Base-by-base conservation (phyloP, 805 yeast genomes). In the Ogataea chonburiensis region DNA sequence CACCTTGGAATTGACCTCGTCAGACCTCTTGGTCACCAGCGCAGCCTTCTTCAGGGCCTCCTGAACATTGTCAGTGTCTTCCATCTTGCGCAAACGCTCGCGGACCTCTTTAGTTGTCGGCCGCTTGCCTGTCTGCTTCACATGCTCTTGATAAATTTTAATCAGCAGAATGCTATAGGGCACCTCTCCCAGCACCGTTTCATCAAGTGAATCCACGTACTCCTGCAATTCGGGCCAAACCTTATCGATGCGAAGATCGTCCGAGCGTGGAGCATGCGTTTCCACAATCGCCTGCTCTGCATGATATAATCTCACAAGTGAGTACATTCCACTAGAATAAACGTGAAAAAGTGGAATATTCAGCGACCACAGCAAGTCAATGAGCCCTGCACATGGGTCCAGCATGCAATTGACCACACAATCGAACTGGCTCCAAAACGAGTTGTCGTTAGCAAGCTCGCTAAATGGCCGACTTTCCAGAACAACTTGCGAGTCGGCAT, bases 191-290 rank as follows among this genome's bases (percentile, higher is more conserved):
- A 81, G 40, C 0, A 43, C 19, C 1, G 65, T 64, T 9, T 83
- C 45, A 37, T 79, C 76, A 29, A 79, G 63, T 1, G 73, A 56
- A 31, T 76, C 73, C 11, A 73, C 67, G 46, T 68, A 77, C 0
- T 58, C 61, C 23, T 59, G 56, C 6, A 88, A 59, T 46, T 84
- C 87, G 1, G 67, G 61, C 96, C 96, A 91, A 1, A 93, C 85
- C 3, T 34, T 27, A 41, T 77, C 80, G 2, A 88, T 58, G 34
- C 95, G 63, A 40, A 88, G 60, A 50, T 86, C 95, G 17, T 70
- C 75, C 2, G 79, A 52, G 7, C 73, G 64, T 10, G 74, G 63
- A 21, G 55, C 78, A 55, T 87, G 95, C 0, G 95, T 76, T 42
- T 89, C 89, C 11, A 86, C 61, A 2, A 86, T 73, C n/a, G 80